Evolutionary conservation across 495 filamentous ascomycete species (phyloP).

Genomic region (Daldinia loculata): DNA sequence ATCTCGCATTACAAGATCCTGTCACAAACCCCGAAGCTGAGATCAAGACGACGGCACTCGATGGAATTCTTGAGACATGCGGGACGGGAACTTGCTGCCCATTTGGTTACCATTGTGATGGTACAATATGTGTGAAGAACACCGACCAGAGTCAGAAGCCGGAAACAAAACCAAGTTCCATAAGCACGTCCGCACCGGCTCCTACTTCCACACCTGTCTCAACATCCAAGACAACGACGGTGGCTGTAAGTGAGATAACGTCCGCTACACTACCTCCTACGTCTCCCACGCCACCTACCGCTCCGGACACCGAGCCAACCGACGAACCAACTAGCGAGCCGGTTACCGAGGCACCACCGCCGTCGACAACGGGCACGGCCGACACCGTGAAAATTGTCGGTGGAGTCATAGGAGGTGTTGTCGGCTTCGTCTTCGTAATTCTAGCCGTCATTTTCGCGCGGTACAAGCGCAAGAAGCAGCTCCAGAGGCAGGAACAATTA

Average conservation of each 20-base stretch:
- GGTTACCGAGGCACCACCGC: conserved; percentile 18
- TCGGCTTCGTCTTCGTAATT: conserved; percentile 38
- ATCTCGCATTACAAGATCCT: conserved; percentile 71
- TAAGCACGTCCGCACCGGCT: conserved; percentile 45
- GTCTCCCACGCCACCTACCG: conserved; percentile 14
- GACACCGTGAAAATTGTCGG: conserved; percentile 45
- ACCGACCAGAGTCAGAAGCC: conserved; percentile 51
- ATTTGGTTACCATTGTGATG: conserved; percentile 76
- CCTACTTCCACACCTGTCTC: background rate
- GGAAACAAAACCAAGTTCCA: conserved; percentile 44
- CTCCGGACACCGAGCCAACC: conserved; percentile 1
- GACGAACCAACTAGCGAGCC: conserved; percentile 4
- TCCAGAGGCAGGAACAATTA: conserved; percentile 31
- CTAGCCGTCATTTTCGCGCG: conserved; percentile 31
- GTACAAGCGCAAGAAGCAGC: conserved; percentile 41
- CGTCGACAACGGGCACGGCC: conserved; percentile 22
- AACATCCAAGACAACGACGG: conserved; percentile 12
- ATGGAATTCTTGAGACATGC: conserved; percentile 64
- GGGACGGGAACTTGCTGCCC: conserved; percentile 67
- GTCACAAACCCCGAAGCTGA: conserved; percentile 65
- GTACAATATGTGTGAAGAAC: conserved; percentile 52
- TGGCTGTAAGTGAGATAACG: conserved; percentile 26
- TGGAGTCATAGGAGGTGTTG: conserved; percentile 44
- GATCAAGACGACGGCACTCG: conserved; percentile 74
- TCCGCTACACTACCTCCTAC: background rate